Base-by-base conservation (phyloP, 129 eudicot genomes). In the Chrysanthemum seticuspe region DNA sequence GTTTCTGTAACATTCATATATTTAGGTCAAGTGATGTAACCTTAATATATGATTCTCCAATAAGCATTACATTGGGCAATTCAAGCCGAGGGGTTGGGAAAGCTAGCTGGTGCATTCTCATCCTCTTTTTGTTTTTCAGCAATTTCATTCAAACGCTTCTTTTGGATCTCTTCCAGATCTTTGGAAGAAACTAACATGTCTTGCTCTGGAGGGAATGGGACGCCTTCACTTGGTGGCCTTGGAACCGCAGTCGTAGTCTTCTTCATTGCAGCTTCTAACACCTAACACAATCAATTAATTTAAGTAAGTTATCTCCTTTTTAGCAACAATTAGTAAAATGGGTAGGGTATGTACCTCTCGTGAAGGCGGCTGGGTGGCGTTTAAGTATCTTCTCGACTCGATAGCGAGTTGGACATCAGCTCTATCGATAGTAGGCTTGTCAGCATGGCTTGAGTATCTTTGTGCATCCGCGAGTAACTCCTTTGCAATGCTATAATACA, bases 371-470 rank as follows among this genome's bases (percentile, higher is more conserved):
- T 16, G 51, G 44, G 50, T 27, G 50, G 47, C 67, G 79, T 73
- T 67, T 47, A 75, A 66, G 67, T 57, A 44, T 66, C 36, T 82
- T 83, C 83, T 85, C 10, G 87, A 83, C 55, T 91, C 85, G 61
- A 88, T 88, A 1, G 93, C 90, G 31, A 91, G 88, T 73, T 83
- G 82, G 12, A 88, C 86, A 73, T 91, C 96, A 67, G 86, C 87
- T 25, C 70, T 79, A 80, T 88, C 96, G 45, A 88, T 87, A n/a
- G 64, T 25, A 58, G 86, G 18, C 76, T 91, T 91, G 2, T 82
- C 87, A 18, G 93, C 93, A 76, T 91, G 93, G 69, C 85, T 87
- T 0, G 97, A 84, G 73, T 86, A 91, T 19, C 83, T 89, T 69
- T 88, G 86, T 54, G 93, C 84, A 83, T 91, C 96, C 4, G 80